Base-by-base conservation (phyloP, 1,139 yeast species). In the Saccharomycopsis hybrid region DNA sequence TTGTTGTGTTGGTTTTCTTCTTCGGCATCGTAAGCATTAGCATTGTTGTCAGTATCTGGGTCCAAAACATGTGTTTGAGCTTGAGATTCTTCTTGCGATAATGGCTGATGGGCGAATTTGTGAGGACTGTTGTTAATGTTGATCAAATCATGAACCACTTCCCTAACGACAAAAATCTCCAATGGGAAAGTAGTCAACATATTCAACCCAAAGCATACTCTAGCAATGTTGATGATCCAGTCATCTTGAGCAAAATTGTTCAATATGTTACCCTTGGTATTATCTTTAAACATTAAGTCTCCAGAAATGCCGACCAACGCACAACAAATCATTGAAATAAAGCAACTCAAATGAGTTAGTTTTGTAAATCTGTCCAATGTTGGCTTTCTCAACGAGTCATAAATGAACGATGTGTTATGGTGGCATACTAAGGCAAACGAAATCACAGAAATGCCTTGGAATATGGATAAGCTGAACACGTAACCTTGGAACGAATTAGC, bases 381-480 rank as follows among this genome's bases (percentile, higher is more conserved):
- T 3, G 96, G 92, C 33, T 78, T 78, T 56, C 76, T 76, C 61
- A 90, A 74, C 0, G 96, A 87, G 61, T 87, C 88, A 67, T 83
- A 90, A 43, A 90, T 90, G 60, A 89, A 83, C 41, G 90, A 78
- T 0, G 97, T 87, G 62, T 90, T 90, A 64, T 90, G 97, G 61
- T 90, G 97, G 62, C 97, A 90, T 2, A 90, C 97, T 59, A 90
- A 76, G 4, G 97, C 95, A 69, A 90, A 90, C 0, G 96, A 88
- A 35, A 90, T 87, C 47, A 90, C 95, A 24, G 94, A 82, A 28
- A 90, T 80, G 1, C 96, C 96, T 64, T 89, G 96, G 62, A 90
- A 87, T 7, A 90, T 69, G 47, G 82, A 80, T 18, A 73, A 65
- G 54, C 83, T 84, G 44, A 52, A 47, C 11, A 52, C 13, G 41